Evolutionary conservation across 202 grass and related monocot species (phyloP).

Genomic region (Zoysia matrella): DNA sequence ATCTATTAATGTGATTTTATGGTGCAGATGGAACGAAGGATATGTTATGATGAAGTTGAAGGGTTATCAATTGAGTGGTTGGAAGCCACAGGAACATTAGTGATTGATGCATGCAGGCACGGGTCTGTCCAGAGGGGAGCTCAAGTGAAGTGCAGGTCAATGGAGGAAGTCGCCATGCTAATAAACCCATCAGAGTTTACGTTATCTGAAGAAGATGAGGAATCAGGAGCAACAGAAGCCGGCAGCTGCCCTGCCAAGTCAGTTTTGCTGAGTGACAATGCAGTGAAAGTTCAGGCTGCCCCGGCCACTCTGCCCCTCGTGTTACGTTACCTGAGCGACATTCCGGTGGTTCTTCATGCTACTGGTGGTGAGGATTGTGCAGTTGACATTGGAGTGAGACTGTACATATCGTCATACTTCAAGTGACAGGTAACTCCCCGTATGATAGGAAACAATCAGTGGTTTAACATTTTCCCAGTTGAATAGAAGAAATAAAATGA

Average conservation of each 20-base stretch:
- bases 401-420: slow-evolving; percentile 83
- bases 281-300: slow-evolving; percentile 43
- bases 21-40: slow-evolving; percentile 80
- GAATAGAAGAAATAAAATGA: slow-evolving; percentile 32
- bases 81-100: slow-evolving; percentile 74
- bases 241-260: slow-evolving; percentile 16
- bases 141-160: slow-evolving; percentile 56
- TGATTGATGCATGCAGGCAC: slow-evolving; percentile 73
- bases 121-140: slow-evolving; percentile 53
- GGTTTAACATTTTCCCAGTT: slow-evolving; percentile 33
- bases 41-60: slow-evolving; percentile 95
- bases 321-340: slow-evolving; percentile 61
- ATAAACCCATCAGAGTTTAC: slow-evolving; percentile 65
- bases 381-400: slow-evolving; percentile 68
- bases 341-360: slow-evolving; percentile 88
- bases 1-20: slow-evolving; percentile 43
- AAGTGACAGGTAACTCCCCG: slow-evolving; percentile 45
- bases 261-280: slow-evolving; percentile 39
- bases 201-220: slow-evolving; percentile 48
- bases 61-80: slow-evolving; percentile 80
- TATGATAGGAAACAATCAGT: slow-evolving; percentile 8
- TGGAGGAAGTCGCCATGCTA: slow-evolving; percentile 78
- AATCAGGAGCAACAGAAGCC: slow-evolving; percentile 42
- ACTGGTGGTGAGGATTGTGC: slow-evolving; percentile 71
- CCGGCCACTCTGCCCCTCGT: slow-evolving; percentile 77